Conservation (phyloP, 331 rosid species). For the Spiraea crenata region DNA sequence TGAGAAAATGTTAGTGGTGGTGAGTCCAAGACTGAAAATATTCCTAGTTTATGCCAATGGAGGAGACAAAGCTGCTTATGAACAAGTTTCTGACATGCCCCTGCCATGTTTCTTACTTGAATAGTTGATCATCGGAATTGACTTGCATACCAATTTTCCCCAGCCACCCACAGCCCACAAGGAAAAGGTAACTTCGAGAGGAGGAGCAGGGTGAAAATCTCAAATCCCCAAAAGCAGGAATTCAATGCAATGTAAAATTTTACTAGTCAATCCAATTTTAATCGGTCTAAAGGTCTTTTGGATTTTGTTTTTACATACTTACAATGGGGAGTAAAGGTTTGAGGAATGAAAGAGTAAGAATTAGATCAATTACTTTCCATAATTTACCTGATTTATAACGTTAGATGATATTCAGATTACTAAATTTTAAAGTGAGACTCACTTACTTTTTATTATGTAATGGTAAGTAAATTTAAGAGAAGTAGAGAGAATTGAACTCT, state of each 20-base stretch:
- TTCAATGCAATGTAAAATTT: neutral
- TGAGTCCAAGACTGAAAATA: neutral
- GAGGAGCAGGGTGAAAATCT: constrained; percentile 2
- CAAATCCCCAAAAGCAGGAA: neutral
- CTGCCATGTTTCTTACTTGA: neutral
- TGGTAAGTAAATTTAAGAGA: too few relatives aligned
- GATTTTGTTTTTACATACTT: too few relatives aligned
- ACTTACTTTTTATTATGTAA: too few relatives aligned
- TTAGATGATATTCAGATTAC: too few relatives aligned
- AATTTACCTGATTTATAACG: too few relatives aligned
- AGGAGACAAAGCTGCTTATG: neutral
- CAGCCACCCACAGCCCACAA: neutral
- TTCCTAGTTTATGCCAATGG: neutral
- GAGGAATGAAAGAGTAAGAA: too few relatives aligned
- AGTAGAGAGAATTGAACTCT: too few relatives aligned
- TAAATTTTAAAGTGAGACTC: too few relatives aligned
- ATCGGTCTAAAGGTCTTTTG: too few relatives aligned
- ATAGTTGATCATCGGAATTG: neutral
- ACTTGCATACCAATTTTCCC: neutral
- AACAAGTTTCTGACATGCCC: neutral
- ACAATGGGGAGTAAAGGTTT: too few relatives aligned
- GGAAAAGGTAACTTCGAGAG: neutral
- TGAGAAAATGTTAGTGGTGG: too few relatives aligned
- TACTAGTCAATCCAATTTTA: neutral
- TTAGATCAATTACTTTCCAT: too few relatives aligned